Evolutionary conservation across 164 flowering plant genomes (phyloP), one percentile per base, ranked within the genome.

Genomic region (Nelumbo lutea): DNA sequence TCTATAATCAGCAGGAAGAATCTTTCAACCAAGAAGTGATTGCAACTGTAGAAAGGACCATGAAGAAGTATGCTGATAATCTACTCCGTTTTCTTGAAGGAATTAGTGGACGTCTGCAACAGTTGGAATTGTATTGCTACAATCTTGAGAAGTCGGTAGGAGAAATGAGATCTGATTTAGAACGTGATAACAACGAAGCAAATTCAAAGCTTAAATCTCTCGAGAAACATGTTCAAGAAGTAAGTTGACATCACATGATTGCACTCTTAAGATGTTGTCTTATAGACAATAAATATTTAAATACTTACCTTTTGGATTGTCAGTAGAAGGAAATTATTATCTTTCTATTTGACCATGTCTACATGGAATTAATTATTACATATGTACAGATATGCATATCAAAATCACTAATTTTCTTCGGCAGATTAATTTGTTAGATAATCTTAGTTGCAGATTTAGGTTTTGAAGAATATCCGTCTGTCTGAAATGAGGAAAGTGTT

Each of bases 141-240:
- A 89, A 90, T 80, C 86, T 95, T 66, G 99, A 92, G 69, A 88
- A 84, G 72, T 86, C 97, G 14, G 81, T 95, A 65, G 96, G 88
- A 72, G 98, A 95, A 74, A 88, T 95, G 90, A 83, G 89, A 43
- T 78, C 97, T 67, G 97, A 95, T 63, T 80, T 90, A 66, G 70
- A 60, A 77, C 90, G 85, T 60, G 94, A 92, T 70, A 84, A 89
- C 70, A 83, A 77, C 70, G 98, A 95, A 64, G 80, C 87, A 42
- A 91, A 87, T 74, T 61, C 83, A 42, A 95, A 89, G 88, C 91
- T 92, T 67, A 89, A 82, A 59, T 85, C 85, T 72, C 83, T 95
- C 65, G 97, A 90, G 77, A 95, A 95, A 79, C 99, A 95, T 81
- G 76, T 95, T 56, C 90, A 87, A 72, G 99, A 95, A 80, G 98